Evolutionary conservation across 192 early-diverging fungal genomes (phyloP), one percentile per base, ranked within the genome.

Genomic region (Podochytrium sp.): DNA sequence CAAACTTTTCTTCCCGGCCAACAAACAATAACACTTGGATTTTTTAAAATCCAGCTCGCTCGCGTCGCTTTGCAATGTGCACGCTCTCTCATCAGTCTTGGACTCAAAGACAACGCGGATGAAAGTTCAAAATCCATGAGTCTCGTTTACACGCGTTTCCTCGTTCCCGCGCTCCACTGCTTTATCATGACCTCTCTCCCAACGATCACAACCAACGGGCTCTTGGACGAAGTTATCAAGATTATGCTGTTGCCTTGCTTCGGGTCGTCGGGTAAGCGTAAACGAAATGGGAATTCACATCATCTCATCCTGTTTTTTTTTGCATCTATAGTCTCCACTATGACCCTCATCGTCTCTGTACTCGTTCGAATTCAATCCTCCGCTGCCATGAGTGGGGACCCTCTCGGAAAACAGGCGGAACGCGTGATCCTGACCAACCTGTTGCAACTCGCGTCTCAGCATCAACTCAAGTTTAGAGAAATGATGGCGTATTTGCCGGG

Each of bases 371-470:
- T 78, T 49, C 25, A 47, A 40, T 20, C 58, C 18, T 23, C 43
- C 20, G 51, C 57, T 35, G 32, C 20, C 2, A 10, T 27, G 10
- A 42, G 49, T 7, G 39, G 7, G 29, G 55, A 69, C 27, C 49
- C 73, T 58, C 39, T 37, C 6, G 40, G 23, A 7, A 30, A 29
- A 23, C 2, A 42, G 18, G 42, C 65, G 0, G 72, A 80, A 25
- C n/a, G 58, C 5, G 56, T 61, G 42, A 41, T 76, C 1, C 32
- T 30, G 1, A 30, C 71, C 27, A 72, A 69, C 23, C 40, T 80
- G n/a, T 30, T 80, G 2, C 71, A 77, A 37, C 57, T 80, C 4
- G 79, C 79, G 6, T 37, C 73, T 3, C 51, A 67, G 66, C 51
- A 70, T 12, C 75, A 49, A 25, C 38, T 29, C 16, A 53, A 73